phyloP scores from a whole-genome alignment of 1,284 basidiomycete species.

The Coriolopsis trogii region DNA sequence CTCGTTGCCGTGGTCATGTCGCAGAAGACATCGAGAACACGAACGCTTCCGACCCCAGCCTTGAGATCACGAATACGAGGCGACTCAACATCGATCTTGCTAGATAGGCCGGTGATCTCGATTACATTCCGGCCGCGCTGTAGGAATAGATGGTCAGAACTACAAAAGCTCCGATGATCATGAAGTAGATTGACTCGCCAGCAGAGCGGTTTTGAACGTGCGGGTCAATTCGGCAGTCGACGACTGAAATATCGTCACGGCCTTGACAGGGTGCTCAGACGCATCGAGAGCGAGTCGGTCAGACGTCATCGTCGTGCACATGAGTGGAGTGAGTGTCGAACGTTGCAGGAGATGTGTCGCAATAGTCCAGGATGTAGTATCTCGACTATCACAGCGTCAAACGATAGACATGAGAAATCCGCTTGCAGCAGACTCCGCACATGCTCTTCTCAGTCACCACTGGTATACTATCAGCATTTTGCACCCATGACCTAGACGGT shows the following conservation, averaged over 20 bases:
- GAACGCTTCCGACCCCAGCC: conserved; percentile 39
- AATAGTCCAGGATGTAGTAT: no score
- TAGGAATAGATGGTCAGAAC: not conserved
- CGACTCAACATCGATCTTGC: conserved; percentile 49
- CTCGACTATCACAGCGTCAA: no score
- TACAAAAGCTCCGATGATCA: not conserved
- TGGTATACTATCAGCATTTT: no score
- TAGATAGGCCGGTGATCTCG: conserved; percentile 47
- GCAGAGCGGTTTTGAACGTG: conserved; percentile 25
- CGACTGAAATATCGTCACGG: conserved; percentile 39
- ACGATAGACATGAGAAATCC: no score
- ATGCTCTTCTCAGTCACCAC: no score
- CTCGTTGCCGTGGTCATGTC: conserved; percentile 27
- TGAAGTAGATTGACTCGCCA: not conserved
- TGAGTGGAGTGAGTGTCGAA: no score
- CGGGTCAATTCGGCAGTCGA: conserved; percentile 38
- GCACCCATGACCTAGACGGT: no score
- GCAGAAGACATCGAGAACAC: conserved; percentile 52
- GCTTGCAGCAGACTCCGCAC: no score
- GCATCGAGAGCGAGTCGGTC: no score
- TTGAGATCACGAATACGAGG: conserved; percentile 50
- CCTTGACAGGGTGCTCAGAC: conserved; percentile 32
- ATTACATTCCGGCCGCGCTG: conserved; percentile 54
- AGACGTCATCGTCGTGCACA: no score
- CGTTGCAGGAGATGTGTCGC: no score